Conservation (phyloP, 164 flowering plant genomes). For the Sextonia rubra region DNA sequence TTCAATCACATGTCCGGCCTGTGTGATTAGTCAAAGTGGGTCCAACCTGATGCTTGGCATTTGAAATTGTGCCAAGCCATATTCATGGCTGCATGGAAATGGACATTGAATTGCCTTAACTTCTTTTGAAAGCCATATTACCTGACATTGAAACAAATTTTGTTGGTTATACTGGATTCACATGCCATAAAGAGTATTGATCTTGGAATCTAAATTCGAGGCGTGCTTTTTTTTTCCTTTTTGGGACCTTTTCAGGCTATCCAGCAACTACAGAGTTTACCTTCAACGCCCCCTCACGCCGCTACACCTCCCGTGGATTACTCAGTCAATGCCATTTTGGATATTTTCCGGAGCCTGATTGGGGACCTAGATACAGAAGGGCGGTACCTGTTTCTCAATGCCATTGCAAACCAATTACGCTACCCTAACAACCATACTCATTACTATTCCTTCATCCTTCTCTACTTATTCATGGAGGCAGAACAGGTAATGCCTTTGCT, state of each 20-base stretch:
- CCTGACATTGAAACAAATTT: no score
- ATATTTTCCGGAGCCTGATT: slow-evolving; percentile 69
- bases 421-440: slow-evolving; percentile 98
- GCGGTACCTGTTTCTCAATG: slow-evolving; percentile 89
- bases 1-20: no score
- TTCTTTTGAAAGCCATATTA: no score
- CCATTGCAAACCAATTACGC: slow-evolving; percentile 92
- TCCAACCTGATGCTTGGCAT: no score
- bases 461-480: slow-evolving; percentile 78
- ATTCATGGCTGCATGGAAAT: no score
- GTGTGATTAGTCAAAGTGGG: no score
- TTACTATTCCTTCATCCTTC: slow-evolving; percentile 85
- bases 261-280: slow-evolving; percentile 69
- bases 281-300: slow-evolving; percentile 19
- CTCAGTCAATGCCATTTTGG: slow-evolving; percentile 68
- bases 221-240: background rate
- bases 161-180: background rate
- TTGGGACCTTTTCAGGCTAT: slow-evolving; percentile 51
- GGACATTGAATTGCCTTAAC: no score
- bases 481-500: slow-evolving; percentile 49
- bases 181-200: background rate
- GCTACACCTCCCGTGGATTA: slow-evolving; percentile 49
- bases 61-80: no score
- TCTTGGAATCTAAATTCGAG: background rate
- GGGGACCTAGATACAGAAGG: slow-evolving; percentile 90